phyloP scores from a whole-genome alignment of 352 stramenopile genomes.

The Pelagophyceae sp. region DNA sequence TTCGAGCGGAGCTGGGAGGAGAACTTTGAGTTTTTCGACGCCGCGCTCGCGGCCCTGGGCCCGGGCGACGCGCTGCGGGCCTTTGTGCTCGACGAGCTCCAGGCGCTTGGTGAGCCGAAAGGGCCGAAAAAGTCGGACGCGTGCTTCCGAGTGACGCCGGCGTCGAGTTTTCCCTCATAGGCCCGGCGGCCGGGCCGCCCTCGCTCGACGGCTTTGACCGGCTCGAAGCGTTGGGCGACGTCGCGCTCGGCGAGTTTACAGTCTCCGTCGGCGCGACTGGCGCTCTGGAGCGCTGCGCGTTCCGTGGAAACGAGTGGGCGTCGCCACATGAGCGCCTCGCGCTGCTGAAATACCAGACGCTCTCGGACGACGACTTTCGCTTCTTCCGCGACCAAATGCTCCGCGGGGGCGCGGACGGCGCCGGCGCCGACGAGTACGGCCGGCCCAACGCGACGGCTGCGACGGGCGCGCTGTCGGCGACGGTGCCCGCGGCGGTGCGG shows the following conservation, averaged over 20 bases:
- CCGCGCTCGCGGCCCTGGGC: neutral
- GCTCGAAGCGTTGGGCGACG: neutral
- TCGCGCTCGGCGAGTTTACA: neutral
- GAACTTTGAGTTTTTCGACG: neutral
- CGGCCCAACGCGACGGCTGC: neutral
- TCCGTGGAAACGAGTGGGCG: neutral
- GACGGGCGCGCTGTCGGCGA: neutral
- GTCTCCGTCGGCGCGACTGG: neutral
- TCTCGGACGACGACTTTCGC: neutral
- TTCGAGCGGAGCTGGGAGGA: neutral
- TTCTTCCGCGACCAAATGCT: neutral
- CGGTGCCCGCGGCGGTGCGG: neutral
- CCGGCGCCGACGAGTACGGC: neutral
- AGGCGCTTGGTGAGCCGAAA: too few species aligned
- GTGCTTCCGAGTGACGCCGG: too few species aligned
- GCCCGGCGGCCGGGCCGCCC: too few species aligned
- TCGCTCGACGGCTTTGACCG: neutral
- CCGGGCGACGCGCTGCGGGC: too few species aligned
- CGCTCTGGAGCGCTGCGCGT: neutral
- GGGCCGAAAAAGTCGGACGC: too few species aligned
- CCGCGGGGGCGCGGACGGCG: neutral
- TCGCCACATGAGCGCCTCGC: neutral
- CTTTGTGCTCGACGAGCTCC: too few species aligned
- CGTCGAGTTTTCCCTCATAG: too few species aligned
- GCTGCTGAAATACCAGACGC: neutral